Evolutionary conservation across 176 grass and related monocot species (phyloP), one percentile per base, ranked within the genome.

Genomic region (Triticum turgidum): DNA sequence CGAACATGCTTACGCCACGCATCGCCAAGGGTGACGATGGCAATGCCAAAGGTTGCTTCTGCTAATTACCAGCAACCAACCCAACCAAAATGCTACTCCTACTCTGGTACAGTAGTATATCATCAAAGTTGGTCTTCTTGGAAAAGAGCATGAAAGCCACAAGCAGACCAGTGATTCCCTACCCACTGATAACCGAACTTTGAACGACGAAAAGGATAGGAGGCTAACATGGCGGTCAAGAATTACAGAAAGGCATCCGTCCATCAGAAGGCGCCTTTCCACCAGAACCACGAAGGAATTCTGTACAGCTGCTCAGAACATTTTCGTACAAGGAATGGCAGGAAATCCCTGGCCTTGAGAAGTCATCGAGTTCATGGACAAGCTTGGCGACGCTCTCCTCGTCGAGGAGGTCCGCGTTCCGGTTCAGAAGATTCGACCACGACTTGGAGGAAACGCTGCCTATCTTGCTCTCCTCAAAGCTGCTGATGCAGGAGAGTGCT

Each of bases 361-460:
- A 58, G 25, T 58, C 69, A n/a, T 85, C 88, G 52, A 98, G 85
- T 83, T 91, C 77, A 51, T 77, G 29, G 37, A 80, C 72, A 54
- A 98, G 80, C 76, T 82, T 90, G 65, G 11, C 42, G 14, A 98
- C 66, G 51, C 69, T 67, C 69, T 92, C 88, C 61, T 86, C 84
- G 89, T 91, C 73, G 61, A 96, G 65, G 52, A 77, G 71, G 73
- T 74, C 61, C 1, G n/a, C 39, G 47, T 94, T 92, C 30, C 59
- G 79, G 34, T 38, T 91, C n/a, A 98, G 86, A 73, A 98, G 84
- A 77, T 87, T 89, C 44, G 84, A 85, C 97, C 94, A 98, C 17
- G 90, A 89, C 73, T 71, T 92, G 34, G 84, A 87, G 11, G 92
- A 96, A 69, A 90, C 56, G 17, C 65, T 88, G 52, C 32, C 49